Evolutionary conservation across 129 eudicot genomes (phyloP).

Genomic region (Chrysanthemum seticuspe): DNA sequence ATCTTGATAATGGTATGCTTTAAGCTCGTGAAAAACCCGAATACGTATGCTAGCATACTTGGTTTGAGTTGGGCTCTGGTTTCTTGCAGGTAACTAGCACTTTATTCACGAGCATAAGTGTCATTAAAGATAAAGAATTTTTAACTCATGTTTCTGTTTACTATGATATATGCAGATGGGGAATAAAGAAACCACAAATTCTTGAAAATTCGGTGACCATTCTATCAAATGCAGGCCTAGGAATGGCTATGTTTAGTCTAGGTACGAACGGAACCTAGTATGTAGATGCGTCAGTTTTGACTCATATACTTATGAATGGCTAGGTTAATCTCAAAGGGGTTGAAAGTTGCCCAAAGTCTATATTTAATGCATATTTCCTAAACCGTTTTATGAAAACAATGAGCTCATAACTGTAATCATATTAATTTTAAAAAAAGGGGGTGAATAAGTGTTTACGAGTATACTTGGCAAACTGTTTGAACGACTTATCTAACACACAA

Average conservation of each 20-base stretch:
- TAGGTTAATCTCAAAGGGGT: no score
- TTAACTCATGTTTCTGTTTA: background rate
- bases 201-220: constrained; percentile 56
- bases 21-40: constrained; percentile 57
- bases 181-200: constrained; percentile 52
- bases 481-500: constrained; percentile 14
- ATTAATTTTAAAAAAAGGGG: no score
- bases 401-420: no score
- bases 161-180: constrained; percentile 39
- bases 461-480: no score
- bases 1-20: constrained; percentile 52
- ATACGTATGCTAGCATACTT: constrained; percentile 52
- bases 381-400: no score
- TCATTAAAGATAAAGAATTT: constrained; percentile 4
- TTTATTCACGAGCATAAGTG: background rate
- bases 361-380: no score
- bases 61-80: constrained; percentile 57
- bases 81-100: constrained; percentile 43
- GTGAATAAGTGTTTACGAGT: no score
- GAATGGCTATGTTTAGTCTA: constrained; percentile 71
- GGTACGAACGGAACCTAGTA: constrained; percentile 31
- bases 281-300: no score
- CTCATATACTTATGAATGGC: no score
- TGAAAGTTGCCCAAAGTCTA: no score
- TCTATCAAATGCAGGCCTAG: constrained; percentile 61